Conservation (phyloP, 306 rosid genomes). For the Geum urbanum region DNA sequence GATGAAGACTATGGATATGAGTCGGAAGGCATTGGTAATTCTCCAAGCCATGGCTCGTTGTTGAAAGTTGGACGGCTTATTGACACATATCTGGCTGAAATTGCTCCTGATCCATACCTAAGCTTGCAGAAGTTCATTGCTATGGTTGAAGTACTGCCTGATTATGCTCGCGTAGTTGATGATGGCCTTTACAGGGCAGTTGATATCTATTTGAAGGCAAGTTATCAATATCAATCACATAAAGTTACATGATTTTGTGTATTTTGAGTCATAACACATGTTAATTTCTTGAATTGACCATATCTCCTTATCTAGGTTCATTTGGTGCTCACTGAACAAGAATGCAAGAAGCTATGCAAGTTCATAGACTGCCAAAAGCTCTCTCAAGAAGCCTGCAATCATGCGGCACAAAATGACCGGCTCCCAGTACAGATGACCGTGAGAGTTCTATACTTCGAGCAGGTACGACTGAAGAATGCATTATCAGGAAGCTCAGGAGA, state of each 20-base stretch:
- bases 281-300: neutral
- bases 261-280: neutral
- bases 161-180: conserved; percentile 78
- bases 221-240: neutral
- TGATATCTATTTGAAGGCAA: conserved; percentile 81
- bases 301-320: conserved; percentile 50
- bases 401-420: conserved; percentile 79
- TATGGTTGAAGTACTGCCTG: conserved; percentile 72
- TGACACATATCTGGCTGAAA: conserved; percentile 83
- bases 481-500: conserved; percentile 62
- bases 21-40: conserved; percentile 49
- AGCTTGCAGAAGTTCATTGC: conserved; percentile 55
- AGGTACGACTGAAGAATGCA: conserved; percentile 67
- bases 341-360: conserved; percentile 72
- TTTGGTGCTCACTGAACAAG: conserved; percentile 58
- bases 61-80: conserved; percentile 76
- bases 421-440: conserved; percentile 76
- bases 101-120: conserved; percentile 74
- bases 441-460: conserved; percentile 76
- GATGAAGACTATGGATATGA: conserved; percentile 72
- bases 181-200: conserved; percentile 84
- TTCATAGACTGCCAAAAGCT: conserved; percentile 76
- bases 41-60: conserved; percentile 58
- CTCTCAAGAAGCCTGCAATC: conserved; percentile 89
- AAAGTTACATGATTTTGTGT: neutral